Evolutionary conservation across 768 basidiomycete genomes (phyloP).

Genomic region (Mycena capillaripes): DNA sequence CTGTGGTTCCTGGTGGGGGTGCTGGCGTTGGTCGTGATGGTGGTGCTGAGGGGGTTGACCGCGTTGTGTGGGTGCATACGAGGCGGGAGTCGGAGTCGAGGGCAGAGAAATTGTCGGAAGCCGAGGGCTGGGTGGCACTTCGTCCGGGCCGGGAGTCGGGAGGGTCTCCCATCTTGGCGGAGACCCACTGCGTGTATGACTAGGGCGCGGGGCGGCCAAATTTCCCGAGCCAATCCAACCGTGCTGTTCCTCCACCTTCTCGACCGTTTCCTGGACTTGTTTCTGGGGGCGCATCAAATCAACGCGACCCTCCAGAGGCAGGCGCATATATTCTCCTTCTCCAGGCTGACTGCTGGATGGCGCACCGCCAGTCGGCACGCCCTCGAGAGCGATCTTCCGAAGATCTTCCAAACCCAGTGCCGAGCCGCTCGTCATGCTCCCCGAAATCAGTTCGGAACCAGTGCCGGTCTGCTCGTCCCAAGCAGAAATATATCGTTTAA

Average conservation of each 20-base stretch:
- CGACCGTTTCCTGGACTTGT: constrained; percentile 35
- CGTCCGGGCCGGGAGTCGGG: constrained; percentile 73
- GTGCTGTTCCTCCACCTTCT: constrained; percentile 26
- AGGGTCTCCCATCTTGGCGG: constrained; percentile 62
- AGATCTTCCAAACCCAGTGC: constrained; percentile 76
- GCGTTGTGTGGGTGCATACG: constrained; percentile 30
- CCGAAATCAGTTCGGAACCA: constrained; percentile 33
- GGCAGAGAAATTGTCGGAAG: constrained; percentile 66
- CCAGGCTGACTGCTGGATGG: constrained; percentile 43
- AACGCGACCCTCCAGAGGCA: constrained; percentile 91
- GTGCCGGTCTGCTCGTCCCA: constrained; percentile 71
- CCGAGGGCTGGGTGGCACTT: constrained; percentile 75
- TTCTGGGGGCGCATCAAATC: constrained; percentile 82
- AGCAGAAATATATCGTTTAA: constrained; percentile 76
- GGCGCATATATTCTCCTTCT: constrained; percentile 81
- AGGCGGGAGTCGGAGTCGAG: constrained; percentile 52
- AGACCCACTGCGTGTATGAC: constrained; percentile 47
- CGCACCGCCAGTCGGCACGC: constrained; percentile 54
- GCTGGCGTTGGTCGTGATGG: constrained; percentile 22
- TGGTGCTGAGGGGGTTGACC: constrained; percentile 26
- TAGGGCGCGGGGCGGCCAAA: constrained; percentile 45
- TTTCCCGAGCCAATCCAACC: constrained; percentile 36
- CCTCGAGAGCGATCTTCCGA: constrained; percentile 71
- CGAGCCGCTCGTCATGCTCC: constrained; percentile 41
- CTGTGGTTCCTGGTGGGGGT: constrained; percentile 40